Base-by-base conservation (phyloP, 2,329 filamentous ascomycete genomes). In the Whalleya microplaca region DNA sequence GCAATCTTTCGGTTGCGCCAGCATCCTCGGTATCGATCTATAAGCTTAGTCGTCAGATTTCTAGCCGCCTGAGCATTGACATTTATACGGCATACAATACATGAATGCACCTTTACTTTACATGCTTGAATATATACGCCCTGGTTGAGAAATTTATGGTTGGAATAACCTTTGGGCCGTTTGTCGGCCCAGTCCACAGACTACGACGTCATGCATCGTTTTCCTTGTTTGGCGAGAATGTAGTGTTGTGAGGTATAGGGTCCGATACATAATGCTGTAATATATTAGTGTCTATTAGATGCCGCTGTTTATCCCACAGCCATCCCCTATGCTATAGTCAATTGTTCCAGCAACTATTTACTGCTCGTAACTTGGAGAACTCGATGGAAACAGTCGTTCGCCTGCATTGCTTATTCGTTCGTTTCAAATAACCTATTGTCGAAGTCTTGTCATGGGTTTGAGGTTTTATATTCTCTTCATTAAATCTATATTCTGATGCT, bases 1-100 rank as follows among this genome's bases (percentile, higher is more conserved):
- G 87, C 85, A 87, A 77, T 80, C 82, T 81, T 97, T 91, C 64
- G 66, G 67, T 32, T 56, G 62, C 21, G 66, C 66, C 1, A 48
- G 48, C 6, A 56, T 62, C 32, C 67, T 70, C 19, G 65, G 65
- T 45, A 69, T 69, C 53, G 58, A 48, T 27, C 23, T 27, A 27
- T 27, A 27, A 27, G 23, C 23, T 9, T 27, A 27, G 23, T 27
- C 23, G 9, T 27, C 23, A 27, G 9, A 27, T 27, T 27, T 27
- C 23, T 45, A 48, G 45, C 18, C 21, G 27, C 40, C 27, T 41
- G 32, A 8, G 21, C 40, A 46, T 27, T 40, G 40, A 41, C 42
- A 40, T 16, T 51, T 18, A 59, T 12, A 44, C 37, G 46, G 20
- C 23, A 18, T 50, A 52, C 20, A 62, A 51, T 64, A 59, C 41